phyloP scores from a whole-genome alignment of 2,329 filamentous ascomycete genomes.

The Dissoconium aciculare region DNA sequence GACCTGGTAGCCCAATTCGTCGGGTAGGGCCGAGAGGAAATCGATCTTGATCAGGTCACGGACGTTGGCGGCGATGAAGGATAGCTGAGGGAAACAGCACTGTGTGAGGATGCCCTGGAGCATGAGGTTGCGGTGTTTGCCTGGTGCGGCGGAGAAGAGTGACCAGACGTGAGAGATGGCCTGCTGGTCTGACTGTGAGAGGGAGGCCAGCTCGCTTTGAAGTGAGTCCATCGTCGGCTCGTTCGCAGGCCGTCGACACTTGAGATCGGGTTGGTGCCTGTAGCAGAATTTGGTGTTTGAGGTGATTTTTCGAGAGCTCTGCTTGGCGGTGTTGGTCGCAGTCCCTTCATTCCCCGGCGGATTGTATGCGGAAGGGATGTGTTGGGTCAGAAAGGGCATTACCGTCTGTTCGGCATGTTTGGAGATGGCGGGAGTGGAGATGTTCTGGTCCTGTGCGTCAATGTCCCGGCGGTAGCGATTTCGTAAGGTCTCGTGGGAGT shows the following conservation, averaged over 20 bases:
- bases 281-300: slow-evolving; percentile 90
- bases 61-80: slow-evolving; percentile 77
- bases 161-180: slow-evolving; percentile 97
- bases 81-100: slow-evolving; percentile 94
- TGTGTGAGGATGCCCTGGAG: slow-evolving; percentile 90
- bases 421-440: slow-evolving; percentile 31
- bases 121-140: slow-evolving; percentile 91
- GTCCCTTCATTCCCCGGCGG: slow-evolving; percentile 41
- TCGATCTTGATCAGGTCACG: slow-evolving; percentile 95
- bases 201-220: slow-evolving; percentile 68
- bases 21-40: slow-evolving; percentile 75
- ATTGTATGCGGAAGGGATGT: slow-evolving; percentile 80
- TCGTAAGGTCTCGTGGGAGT: slow-evolving; percentile 18
- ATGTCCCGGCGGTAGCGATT: slow-evolving; percentile 14
- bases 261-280: slow-evolving; percentile 81
- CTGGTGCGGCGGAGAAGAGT: slow-evolving; percentile 84
- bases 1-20: slow-evolving; percentile 86
- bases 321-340: slow-evolving; percentile 13
- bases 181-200: slow-evolving; percentile 77
- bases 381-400: slow-evolving; percentile 75
- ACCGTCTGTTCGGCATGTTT: slow-evolving; percentile 64
- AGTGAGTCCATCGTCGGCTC: slow-evolving; percentile 93
- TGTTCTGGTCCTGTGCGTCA: slow-evolving; percentile 18
- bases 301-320: slow-evolving; percentile 16
- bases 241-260: slow-evolving; percentile 83